phyloP scores from a whole-genome alignment of 2,329 filamentous ascomycete genomes.

The Aureobasidium sp. region DNA sequence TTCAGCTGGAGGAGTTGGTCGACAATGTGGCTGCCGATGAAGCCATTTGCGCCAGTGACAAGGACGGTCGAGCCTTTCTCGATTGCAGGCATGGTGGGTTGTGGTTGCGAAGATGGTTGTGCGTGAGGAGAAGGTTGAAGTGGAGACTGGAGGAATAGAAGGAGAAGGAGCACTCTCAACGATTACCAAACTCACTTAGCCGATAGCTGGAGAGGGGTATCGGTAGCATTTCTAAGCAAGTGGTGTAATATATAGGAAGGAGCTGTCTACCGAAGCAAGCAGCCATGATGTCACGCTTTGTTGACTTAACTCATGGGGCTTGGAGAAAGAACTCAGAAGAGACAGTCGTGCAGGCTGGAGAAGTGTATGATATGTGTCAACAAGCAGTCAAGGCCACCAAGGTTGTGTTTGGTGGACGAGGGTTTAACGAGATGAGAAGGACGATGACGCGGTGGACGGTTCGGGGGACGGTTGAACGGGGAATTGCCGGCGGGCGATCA shows the following conservation, averaged over 20 bases:
- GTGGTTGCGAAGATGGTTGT: not conserved
- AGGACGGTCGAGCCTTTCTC: constrained; percentile 21
- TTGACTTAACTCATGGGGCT: not conserved
- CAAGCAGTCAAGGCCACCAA: not conserved
- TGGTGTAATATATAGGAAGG: not conserved
- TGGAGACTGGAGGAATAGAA: not conserved
- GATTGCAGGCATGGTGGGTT: constrained; percentile 12
- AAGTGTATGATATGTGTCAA: not conserved
- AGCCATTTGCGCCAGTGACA: constrained; percentile 24
- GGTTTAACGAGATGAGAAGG: not conserved
- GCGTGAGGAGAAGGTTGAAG: not conserved
- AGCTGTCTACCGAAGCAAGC: not conserved
- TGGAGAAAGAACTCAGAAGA: not conserved
- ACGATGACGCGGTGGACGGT: not conserved
- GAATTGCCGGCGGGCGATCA: not conserved
- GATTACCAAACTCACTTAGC: too few relatives aligned
- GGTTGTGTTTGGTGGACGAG: not conserved
- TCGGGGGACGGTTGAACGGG: not conserved
- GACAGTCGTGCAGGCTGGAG: not conserved
- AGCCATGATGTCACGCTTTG: not conserved
- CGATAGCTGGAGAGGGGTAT: not conserved
- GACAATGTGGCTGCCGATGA: constrained; percentile 21
- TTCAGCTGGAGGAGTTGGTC: constrained; percentile 21
- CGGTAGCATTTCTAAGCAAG: not conserved
- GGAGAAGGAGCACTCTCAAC: not conserved